phyloP scores from a whole-genome alignment of 139 green algal species.

The Volvox africanus region DNA sequence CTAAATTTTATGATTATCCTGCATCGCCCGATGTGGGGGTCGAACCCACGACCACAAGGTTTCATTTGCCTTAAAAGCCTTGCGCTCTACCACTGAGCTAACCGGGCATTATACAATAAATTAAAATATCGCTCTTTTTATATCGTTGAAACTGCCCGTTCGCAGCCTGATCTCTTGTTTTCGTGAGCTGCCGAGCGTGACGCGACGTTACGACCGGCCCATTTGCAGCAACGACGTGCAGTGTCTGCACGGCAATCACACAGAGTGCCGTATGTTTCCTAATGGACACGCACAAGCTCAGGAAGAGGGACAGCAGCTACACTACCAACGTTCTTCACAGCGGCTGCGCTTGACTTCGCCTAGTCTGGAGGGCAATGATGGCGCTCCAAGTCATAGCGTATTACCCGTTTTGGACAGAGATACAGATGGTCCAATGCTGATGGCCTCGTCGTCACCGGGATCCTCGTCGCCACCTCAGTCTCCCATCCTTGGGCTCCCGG shows the following conservation, averaged over 20 bases:
- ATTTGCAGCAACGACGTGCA: neutral
- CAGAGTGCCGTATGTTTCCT: too few relatives aligned
- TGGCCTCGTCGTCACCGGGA: too few relatives aligned
- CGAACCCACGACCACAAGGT: conserved; percentile 19
- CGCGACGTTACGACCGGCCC: neutral
- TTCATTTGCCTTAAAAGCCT: neutral
- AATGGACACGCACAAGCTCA: too few relatives aligned
- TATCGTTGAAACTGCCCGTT: neutral
- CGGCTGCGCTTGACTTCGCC: too few relatives aligned
- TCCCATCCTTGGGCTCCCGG: neutral
- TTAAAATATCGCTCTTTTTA: neutral
- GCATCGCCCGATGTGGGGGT: neutral
- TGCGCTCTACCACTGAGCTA: neutral
- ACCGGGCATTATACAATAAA: neutral
- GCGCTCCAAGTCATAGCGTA: too few relatives aligned
- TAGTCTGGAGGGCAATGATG: too few relatives aligned
- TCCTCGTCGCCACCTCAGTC: neutral
- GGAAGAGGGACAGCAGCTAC: too few relatives aligned
- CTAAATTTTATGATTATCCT: neutral
- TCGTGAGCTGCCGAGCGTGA: conserved; percentile 51
- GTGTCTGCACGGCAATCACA: neutral
- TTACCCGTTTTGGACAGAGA: too few relatives aligned
- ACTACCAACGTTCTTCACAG: too few relatives aligned
- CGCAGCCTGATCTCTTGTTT: conserved; percentile 57
- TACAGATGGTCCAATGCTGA: too few relatives aligned